Conservation (phyloP, 208 protist species). For the Trypanosoma caninum region DNA sequence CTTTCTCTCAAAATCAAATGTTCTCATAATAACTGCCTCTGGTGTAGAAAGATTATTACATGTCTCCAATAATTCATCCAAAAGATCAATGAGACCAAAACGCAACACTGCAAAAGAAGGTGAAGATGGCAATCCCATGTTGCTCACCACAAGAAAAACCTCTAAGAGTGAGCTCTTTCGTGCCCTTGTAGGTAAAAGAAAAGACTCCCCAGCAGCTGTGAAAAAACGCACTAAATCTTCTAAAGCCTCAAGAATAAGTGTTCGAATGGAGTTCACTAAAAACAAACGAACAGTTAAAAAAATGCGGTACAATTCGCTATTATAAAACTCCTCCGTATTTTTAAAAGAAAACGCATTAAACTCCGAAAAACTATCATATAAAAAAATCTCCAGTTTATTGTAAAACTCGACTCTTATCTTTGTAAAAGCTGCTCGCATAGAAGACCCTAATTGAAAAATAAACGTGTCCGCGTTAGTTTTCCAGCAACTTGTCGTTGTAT, state of each 20-base stretch:
- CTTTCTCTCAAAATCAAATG: conserved; percentile 39
- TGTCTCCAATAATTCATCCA: conserved; percentile 49
- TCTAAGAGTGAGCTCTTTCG: conserved; percentile 41
- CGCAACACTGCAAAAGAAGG: conserved; percentile 53
- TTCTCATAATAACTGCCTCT: conserved; percentile 57
- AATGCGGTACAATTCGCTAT: conserved; percentile 47
- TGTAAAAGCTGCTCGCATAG: conserved; percentile 64
- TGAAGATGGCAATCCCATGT: conserved; percentile 49
- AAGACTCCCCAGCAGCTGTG: conserved; percentile 20
- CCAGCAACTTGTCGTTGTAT: conserved; percentile 29
- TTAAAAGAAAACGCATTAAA: conserved; percentile 36
- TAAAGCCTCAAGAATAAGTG: conserved; percentile 51
- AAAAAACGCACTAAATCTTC: conserved; percentile 61
- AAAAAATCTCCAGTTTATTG: conserved; percentile 66
- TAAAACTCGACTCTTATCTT: conserved; percentile 84
- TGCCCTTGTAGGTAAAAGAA: conserved; percentile 32
- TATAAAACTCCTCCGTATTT: conserved; percentile 30
- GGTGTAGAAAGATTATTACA: conserved; percentile 59
- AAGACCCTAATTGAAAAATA: conserved; percentile 43
- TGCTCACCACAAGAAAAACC: conserved; percentile 50
- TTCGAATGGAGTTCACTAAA: conserved; percentile 55
- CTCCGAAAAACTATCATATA: conserved; percentile 46
- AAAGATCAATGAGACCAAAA: conserved; percentile 62
- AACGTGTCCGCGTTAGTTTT: conserved; percentile 50
- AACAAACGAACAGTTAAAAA: conserved; percentile 75